Percentiles rank a stretch among this genome's conserved stretches.
Evolutionary conservation across 148 eudicot genomes (phyloP).

Genomic region (Rhododendron williamsianum): DNA sequence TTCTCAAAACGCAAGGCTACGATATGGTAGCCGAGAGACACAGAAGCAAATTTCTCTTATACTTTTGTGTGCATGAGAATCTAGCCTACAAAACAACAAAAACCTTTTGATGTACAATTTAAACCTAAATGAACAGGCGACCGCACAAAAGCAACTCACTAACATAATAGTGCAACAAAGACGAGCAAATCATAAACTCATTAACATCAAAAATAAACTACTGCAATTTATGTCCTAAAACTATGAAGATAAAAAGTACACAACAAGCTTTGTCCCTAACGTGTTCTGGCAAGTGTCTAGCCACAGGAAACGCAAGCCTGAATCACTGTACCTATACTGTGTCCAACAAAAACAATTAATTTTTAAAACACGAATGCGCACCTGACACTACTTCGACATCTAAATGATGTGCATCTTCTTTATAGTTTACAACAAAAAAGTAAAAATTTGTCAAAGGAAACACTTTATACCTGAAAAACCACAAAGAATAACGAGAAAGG

Average conservation of each 20-base stretch:
- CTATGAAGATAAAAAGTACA: not conserved
- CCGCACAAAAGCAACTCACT: not conserved
- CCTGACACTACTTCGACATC: not conserved
- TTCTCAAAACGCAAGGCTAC: not conserved
- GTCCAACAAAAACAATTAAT: not conserved
- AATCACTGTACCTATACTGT: not conserved
- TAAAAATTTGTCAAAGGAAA: not conserved
- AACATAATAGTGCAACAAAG: not conserved
- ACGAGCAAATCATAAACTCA: not conserved
- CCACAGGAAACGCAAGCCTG: not conserved
- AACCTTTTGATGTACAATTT: not conserved
- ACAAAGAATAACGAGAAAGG: not conserved
- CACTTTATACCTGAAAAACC: not conserved
- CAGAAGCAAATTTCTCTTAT: not conserved
- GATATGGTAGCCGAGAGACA: not conserved
- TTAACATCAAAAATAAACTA: not conserved
- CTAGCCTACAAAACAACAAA: not conserved
- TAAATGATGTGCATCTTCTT: not conserved
- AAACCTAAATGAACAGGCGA: not conserved
- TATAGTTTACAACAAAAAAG: not conserved
- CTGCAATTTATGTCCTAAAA: not conserved
- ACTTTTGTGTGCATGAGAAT: not conserved
- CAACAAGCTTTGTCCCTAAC: not conserved
- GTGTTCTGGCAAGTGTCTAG: not conserved
- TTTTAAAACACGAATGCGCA: not conserved